phyloP scores from a whole-genome alignment of 1,284 basidiomycete species.

The Mycena citricolor region DNA sequence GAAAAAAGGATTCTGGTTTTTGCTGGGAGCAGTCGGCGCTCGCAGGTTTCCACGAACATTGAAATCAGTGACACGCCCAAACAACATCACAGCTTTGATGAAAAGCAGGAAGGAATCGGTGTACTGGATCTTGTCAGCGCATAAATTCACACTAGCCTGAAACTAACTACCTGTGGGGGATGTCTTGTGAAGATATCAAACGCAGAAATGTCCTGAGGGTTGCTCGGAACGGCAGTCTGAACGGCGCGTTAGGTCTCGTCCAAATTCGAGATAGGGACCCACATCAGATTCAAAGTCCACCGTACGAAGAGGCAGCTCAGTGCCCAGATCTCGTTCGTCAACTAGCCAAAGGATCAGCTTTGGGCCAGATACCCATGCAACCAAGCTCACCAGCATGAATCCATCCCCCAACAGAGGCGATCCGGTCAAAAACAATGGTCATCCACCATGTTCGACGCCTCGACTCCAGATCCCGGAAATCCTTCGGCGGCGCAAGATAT shows the following conservation, averaged over 20 bases:
- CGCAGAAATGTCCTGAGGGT: constrained; percentile 67
- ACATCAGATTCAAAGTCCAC: constrained; percentile 76
- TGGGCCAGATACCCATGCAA: no score
- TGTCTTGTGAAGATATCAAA: constrained; percentile 67
- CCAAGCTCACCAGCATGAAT: constrained; percentile 50
- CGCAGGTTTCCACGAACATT: constrained; percentile 72
- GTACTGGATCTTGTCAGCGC: no score
- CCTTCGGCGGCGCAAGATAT: constrained; percentile 76
- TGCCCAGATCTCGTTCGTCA: constrained; percentile 77
- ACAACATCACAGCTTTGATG: constrained; percentile 78
- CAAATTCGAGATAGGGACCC: constrained; percentile 22
- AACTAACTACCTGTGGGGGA: no score
- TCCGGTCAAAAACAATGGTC: constrained; percentile 80
- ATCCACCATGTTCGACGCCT: constrained; percentile 85
- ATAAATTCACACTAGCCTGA: no score
- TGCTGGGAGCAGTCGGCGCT: constrained; percentile 55
- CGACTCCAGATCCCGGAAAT: constrained; percentile 69
- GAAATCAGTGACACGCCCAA: constrained; percentile 79
- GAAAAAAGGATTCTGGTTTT: constrained; percentile 66
- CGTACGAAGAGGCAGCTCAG: constrained; percentile 71
- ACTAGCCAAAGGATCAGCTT: constrained; percentile 35
- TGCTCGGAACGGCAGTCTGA: constrained; percentile 59
- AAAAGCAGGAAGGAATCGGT: constrained; percentile 78
- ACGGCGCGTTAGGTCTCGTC: constrained; percentile 2
- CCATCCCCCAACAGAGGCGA: constrained; percentile 84